These are phyloP conservation scores for Fomitopsis pulvina DNA, from an alignment of 768 basidiomycete species.

Conservation along the genomic window DNA sequence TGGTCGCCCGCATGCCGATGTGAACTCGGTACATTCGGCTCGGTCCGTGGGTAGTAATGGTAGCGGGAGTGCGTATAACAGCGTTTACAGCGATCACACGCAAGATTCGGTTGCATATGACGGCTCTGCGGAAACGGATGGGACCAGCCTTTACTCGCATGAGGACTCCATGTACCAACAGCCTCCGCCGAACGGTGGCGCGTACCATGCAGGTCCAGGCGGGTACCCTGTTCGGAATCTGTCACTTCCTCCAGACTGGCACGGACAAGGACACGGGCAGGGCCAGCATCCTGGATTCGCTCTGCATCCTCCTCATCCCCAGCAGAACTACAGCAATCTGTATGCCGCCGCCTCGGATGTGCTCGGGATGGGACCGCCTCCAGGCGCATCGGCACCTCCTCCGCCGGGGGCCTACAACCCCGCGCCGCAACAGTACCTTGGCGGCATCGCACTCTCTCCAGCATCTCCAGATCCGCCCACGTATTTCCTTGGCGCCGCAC, in stretches of 20 bases:
- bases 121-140: slow-evolving; percentile 28
- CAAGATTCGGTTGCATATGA: slow-evolving; percentile 16
- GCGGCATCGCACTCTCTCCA: not conserved
- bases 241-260: slow-evolving; percentile 9
- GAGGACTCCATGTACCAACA: slow-evolving; percentile 25
- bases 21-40: slow-evolving; percentile 10
- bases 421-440: slow-evolving; percentile 10
- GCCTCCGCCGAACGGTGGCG: slow-evolving; percentile 22
- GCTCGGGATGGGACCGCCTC: slow-evolving; percentile 69
- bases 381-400: slow-evolving; percentile 21
- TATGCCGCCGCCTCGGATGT: slow-evolving; percentile 78
- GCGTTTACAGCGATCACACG: slow-evolving; percentile 21
- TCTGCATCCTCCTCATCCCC: slow-evolving; percentile 8
- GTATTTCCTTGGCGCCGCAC: slow-evolving; percentile 11
- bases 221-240: slow-evolving; percentile 8
- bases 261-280: slow-evolving; percentile 9
- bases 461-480: slow-evolving; percentile 13
- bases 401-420: slow-evolving; percentile 10
- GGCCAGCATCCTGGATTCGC: slow-evolving; percentile 10
- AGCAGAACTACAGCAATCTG: slow-evolving; percentile 41
- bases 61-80: slow-evolving; percentile 26
- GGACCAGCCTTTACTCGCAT: slow-evolving; percentile 30
- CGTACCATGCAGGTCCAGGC: not conserved
- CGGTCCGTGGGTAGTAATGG: slow-evolving; percentile 27
- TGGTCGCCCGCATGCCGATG: slow-evolving; percentile 12